These are phyloP conservation scores for Trametes polyzona DNA, from an alignment of 1,284 basidiomycete species.

Conservation along the genomic window DNA sequence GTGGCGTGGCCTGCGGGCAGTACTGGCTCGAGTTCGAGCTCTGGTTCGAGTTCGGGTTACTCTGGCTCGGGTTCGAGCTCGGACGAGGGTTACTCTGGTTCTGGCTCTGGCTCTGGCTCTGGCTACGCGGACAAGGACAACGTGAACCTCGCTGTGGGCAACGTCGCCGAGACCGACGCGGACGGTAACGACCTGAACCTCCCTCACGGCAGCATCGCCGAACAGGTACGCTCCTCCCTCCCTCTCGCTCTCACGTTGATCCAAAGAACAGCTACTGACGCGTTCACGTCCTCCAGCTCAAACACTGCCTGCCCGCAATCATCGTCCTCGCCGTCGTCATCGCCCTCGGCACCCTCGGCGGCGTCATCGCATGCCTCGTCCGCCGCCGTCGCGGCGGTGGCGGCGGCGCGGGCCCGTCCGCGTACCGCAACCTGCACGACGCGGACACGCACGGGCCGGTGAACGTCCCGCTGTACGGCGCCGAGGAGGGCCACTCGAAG, in stretches of 20 bases:
- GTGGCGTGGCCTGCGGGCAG: slow-evolving; percentile 5
- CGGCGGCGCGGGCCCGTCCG: slow-evolving; percentile 17
- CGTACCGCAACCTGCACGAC: slow-evolving; percentile 30
- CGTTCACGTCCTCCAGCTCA: slow-evolving; percentile 15
- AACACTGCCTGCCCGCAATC: slow-evolving; percentile 32
- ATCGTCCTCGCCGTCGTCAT: slow-evolving; percentile 26
- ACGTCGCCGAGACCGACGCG: slow-evolving; percentile 20
- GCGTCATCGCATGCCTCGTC: slow-evolving; percentile 21
- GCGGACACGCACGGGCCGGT: slow-evolving; percentile 22
- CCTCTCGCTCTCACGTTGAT: neutral
- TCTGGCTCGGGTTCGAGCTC: neutral
- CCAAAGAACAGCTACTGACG: neutral
- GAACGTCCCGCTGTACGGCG: slow-evolving; percentile 30
- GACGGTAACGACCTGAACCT: slow-evolving; percentile 16
- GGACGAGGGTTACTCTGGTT: neutral
- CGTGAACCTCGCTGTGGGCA: slow-evolving; percentile 16
- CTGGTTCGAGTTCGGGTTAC: neutral
- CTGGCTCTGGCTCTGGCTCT: slow-evolving; percentile 2
- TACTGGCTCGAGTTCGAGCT: neutral
- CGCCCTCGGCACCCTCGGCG: slow-evolving; percentile 22
- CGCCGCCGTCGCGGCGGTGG: slow-evolving; percentile 18
- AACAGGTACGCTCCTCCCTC: slow-evolving; percentile 18
- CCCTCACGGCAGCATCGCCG: slow-evolving; percentile 15
- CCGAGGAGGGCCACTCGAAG: slow-evolving; percentile 28
- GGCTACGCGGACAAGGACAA: neutral